Base-by-base conservation (phyloP, 345 rosid species). In the Geranium brycei region DNA sequence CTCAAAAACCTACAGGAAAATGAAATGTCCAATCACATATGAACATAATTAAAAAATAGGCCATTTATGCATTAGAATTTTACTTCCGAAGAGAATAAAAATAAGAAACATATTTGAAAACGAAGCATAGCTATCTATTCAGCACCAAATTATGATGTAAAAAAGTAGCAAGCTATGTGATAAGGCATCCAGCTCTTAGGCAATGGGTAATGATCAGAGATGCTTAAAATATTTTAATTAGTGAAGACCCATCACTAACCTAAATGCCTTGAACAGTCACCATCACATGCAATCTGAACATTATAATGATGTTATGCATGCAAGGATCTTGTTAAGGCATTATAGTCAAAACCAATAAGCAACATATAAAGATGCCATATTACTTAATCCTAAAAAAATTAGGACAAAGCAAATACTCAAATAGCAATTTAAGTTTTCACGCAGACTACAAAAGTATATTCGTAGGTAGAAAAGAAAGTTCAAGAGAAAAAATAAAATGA, bases 1-100 rank as follows among this genome's bases (percentile, higher is more conserved):
- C 63, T 81, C 79, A 38, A 80, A 71, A 69, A 80, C 80, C 97
- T 90, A 78, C 75, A 73, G 69, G 64, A 35, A 68, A 66, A 64
- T 38, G 62, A 31, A 65, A 71, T 47, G 66, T 15, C 11, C 28
- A 60, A 57, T 18, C 69, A 38, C 60, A 66, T 59, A 17, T 47
- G 53, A 8, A 47, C 3, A 3, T 47, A 8, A 47, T 47, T 8
- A 13, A 47, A 8, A 47, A 47, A 47, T 11, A 59, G 31, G 19
- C 15, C 19, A 59, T 19, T 0, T 19, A 10, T 3, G 28, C 31
- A 19, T 3, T 2, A 19, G 19, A 59, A 16, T 19, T 16, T 5
- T 19, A 59, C 31, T 59, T 23, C 1, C 16, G 3, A 31, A 18
- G 8, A 19, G 61, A 59, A 19, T 11, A 7, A 17, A 19, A 19